These are phyloP conservation scores for Trichoderma arundinaceum DNA, from an alignment of 2,329 filamentous ascomycete species.

Conservation along the genomic window DNA sequence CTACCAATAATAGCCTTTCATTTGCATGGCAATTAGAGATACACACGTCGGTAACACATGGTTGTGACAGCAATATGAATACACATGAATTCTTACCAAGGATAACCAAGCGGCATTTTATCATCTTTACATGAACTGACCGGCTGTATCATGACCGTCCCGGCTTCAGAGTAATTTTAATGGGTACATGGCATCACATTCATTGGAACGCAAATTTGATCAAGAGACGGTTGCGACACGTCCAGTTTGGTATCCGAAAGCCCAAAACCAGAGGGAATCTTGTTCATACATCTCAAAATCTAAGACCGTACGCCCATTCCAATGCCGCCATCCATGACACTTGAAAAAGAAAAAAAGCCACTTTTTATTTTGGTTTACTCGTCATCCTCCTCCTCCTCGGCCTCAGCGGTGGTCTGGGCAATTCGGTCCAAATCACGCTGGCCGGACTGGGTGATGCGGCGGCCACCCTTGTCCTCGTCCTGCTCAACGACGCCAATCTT, in stretches of 20 bases:
- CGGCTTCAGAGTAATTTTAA: too few species aligned
- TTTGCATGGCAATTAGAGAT: too few species aligned
- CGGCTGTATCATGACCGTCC: too few species aligned
- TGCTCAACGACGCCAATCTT: conserved; percentile 98
- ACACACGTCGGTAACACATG: too few species aligned
- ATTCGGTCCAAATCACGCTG: conserved; percentile 99
- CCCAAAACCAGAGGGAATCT: conserved; percentile 47
- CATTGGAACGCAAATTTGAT: conserved; percentile 10
- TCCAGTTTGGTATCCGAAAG: conserved; percentile 44
- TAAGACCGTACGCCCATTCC: conserved; percentile 50
- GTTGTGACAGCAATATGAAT: too few species aligned
- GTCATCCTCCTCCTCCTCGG: conserved; percentile 69
- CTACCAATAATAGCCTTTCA: too few species aligned
- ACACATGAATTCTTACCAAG: too few species aligned
- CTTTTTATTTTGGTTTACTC: conserved; percentile 58
- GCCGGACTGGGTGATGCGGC: conserved; percentile 96
- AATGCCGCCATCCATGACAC: conserved; percentile 32
- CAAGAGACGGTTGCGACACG: conserved; percentile 28
- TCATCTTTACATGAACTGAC: background rate
- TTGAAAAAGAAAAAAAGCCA: conserved; percentile 39
- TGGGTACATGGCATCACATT: conserved; percentile 7
- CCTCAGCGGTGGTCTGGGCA: conserved; percentile 78
- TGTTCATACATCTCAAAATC: conserved; percentile 50
- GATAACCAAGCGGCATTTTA: too few species aligned
- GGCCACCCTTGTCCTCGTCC: conserved; percentile 98